Evolutionary conservation across 208 protist genomes (phyloP).

Genomic region (Leishmania mexicana): DNA sequence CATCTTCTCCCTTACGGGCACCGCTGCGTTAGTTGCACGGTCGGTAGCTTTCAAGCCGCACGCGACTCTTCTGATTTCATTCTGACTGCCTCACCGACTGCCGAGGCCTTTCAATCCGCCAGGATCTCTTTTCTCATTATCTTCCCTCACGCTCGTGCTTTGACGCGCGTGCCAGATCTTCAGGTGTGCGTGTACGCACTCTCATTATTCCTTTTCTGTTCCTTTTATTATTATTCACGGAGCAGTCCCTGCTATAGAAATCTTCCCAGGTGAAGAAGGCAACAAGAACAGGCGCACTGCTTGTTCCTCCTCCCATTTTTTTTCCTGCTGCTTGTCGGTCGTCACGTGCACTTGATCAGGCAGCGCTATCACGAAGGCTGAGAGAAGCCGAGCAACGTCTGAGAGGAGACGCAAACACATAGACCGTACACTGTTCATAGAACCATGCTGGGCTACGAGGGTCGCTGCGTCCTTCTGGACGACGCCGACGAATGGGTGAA

Average conservation of each 20-base stretch:
- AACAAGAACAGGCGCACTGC: neutral
- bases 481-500: slow-evolving; percentile 82
- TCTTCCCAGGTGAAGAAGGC: neutral
- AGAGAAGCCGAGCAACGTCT: neutral
- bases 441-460: slow-evolving; percentile 37
- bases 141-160: neutral
- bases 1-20: neutral
- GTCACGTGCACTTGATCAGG: neutral
- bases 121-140: neutral
- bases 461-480: slow-evolving; percentile 34
- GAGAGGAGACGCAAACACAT: neutral
- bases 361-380: neutral
- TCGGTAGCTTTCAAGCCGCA: neutral
- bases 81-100: neutral
- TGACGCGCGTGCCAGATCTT: neutral
- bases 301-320: neutral
- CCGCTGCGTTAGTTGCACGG: neutral
- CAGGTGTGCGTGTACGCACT: neutral
- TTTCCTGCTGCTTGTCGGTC: neutral
- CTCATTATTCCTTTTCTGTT: neutral
- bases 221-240: slow-evolving; percentile 17
- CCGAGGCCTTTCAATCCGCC: neutral
- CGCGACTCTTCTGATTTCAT: neutral
- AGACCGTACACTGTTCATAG: neutral
- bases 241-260: neutral